Evolutionary conservation across 1,284 basidiomycete genomes (phyloP).

Genomic region (Taiwanofungus camphoratus): DNA sequence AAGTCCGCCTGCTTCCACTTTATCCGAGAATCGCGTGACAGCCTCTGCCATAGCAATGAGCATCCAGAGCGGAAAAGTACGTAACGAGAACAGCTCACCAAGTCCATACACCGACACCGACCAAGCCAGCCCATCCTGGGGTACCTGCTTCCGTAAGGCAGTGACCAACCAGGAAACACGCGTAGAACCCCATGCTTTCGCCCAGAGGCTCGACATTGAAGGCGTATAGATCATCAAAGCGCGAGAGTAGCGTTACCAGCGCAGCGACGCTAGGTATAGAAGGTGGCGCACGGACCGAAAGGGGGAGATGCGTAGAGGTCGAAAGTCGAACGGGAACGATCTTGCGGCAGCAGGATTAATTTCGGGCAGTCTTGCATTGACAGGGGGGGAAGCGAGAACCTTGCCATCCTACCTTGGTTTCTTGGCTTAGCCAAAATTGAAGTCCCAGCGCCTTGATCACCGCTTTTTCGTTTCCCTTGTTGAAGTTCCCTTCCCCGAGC

Average conservation of each 20-base stretch:
- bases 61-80: too few species aligned
- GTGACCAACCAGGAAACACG: slow-evolving; percentile 23
- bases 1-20: too few species aligned
- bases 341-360: too few species aligned
- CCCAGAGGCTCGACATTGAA: slow-evolving; percentile 14
- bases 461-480: slow-evolving; percentile 19
- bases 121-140: slow-evolving; percentile 21
- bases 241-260: slow-evolving; percentile 13
- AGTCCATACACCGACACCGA: slow-evolving; percentile 21
- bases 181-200: slow-evolving; percentile 5
- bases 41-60: too few species aligned
- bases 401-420: too few species aligned
- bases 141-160: slow-evolving; percentile 3
- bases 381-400: slow-evolving; percentile 1
- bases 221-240: slow-evolving; percentile 13
- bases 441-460: slow-evolving; percentile 21
- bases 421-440: neutral
- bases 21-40: too few species aligned
- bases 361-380: too few species aligned
- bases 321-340: neutral
- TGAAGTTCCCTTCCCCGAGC: slow-evolving; percentile 35
- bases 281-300: too few species aligned
- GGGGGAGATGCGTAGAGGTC: neutral
- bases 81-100: slow-evolving; percentile 5
- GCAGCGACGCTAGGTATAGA: slow-evolving; percentile 4